A percentile compares a stretch with the other conserved stretches of the same genome.
phyloP scores from a whole-genome alignment of 208 protist genomes.

The Leishmania turanica region DNA sequence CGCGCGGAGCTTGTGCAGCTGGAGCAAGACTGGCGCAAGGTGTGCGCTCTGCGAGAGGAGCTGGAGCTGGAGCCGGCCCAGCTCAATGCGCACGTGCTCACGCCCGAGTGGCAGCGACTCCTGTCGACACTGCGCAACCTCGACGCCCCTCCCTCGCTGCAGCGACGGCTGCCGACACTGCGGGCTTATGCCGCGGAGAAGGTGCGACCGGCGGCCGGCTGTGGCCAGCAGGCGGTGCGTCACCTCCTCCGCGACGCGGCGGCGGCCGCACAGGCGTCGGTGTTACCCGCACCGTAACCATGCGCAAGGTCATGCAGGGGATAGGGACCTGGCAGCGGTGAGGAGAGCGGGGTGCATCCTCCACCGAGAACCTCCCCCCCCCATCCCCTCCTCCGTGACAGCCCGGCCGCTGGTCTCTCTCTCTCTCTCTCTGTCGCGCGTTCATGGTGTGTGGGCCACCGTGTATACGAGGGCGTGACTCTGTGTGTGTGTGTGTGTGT shows the following conservation, averaged over 20 bases:
- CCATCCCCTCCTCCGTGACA: not conserved
- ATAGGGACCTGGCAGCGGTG: not conserved
- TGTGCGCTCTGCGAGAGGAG: conserved; percentile 36
- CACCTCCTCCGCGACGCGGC: conserved; percentile 7
- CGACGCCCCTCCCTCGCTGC: conserved; percentile 25
- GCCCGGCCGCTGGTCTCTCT: not conserved
- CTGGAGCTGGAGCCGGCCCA: conserved; percentile 48
- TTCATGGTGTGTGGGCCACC: not conserved
- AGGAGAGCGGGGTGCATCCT: not conserved
- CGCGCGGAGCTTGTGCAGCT: conserved; percentile 48
- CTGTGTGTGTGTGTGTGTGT: not conserved
- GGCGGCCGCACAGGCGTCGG: not conserved
- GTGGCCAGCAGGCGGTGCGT: conserved; percentile 20
- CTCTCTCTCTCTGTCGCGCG: not conserved
- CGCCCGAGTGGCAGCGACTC: conserved; percentile 15
- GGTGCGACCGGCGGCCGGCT: conserved; percentile 9
- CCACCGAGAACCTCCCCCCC: not conserved
- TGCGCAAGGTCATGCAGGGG: not conserved
- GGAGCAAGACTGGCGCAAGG: conserved; percentile 42
- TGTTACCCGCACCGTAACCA: not conserved
- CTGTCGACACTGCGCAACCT: conserved; percentile 11
- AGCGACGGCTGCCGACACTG: conserved; percentile 30
- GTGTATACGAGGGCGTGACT: not conserved
- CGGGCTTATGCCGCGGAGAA: conserved; percentile 8
- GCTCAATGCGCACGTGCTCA: conserved; percentile 10